Base-by-base conservation (phyloP, 768 basidiomycete species). In the Leccinum subtestaceum region DNA sequence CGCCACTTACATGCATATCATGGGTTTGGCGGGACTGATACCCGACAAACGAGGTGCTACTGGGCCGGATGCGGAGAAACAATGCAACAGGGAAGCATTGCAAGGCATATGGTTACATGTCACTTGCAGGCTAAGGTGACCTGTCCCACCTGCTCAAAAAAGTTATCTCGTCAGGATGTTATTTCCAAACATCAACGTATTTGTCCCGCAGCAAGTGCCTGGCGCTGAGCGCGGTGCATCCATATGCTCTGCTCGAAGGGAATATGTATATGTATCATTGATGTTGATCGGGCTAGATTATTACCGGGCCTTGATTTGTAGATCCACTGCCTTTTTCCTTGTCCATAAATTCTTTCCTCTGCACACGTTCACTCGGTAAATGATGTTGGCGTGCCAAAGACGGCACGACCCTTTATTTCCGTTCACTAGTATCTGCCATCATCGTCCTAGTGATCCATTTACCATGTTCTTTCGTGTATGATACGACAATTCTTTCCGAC, bases 11-110 rank as follows among this genome's bases (percentile, higher is more conserved):
- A 69, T 34, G 46, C 60, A 17, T 31, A 48, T n/a, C 68, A 71
- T 36, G 64, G 60, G 11, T 69, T 69, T 17, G 49, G 60, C 1
- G 68, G 68, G 29, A 53, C 67, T 50, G 69, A 69, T 17, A 56
- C 60, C 48, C 64, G 45, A 54, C 64, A 56, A 29, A 63, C 60
- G 19, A 61, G 36, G 34, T 71, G 68, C 57, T 23, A 36, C 43
- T 71, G 69, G 69, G 49, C 40, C 1, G 58, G 62, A 50, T 70
- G 69, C 29, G 43, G 38, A 23, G 62, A 63, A 29, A 58, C 23
- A 29, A 70, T 70, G 68, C 69, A 70, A 13, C 68, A 69, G 43
- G 68, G 69, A 27, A 71, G 67, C 58, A 64, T 70, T 21, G 68
- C 67, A 10, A 69, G 69, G 36, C 69, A 70, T 27, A 50, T 64